Evolutionary conservation across 106 monocot genomes (phyloP), one percentile per base, ranked within the genome.

Genomic region (Narthecium ossifragum): DNA sequence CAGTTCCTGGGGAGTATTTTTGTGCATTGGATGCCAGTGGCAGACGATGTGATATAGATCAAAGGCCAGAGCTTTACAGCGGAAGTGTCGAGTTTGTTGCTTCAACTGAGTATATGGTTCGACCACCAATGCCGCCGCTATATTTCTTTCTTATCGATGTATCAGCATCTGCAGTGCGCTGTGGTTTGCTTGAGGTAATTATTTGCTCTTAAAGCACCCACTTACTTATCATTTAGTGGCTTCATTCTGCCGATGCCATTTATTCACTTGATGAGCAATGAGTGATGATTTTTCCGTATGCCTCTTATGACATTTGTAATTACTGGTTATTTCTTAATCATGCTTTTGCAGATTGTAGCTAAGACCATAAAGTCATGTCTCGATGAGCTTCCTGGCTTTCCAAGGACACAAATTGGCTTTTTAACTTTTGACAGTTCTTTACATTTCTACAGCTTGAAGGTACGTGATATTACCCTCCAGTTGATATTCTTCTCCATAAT

Each of bases 71-170:
- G 58, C 83, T 96, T 65, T 75, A 50, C 21, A 89, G 80, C 68
- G 90, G 94, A 54, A 86, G 85, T 67, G 81, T 96, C 24, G 90
- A 96, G 57, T 86, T 96, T 86, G 83, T 86, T 78, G 94, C 94
- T 65, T 75, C 86, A 63, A 80, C 94, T 57, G 94, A 96, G 63
- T 96, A 96, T 60, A 96, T 96, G 94, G 80, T 86, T 62, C 89
- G 94, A 47, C 90, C 90, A 33, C 90, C 94, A 53, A 96, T 96
- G 90, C 94, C 89, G 13, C 93, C 94, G 41, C 38, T 73, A 40
- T 96, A 86, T 55, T 96, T 96, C 77, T 96, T 90, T 50, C 64
- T 96, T 55, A 90, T 96, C 53, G 94, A 96, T 61, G 93, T 96
- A 33, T 96, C 94, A 58, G 63, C 70, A 34, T 63, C 78, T 53